Percentiles rank a stretch among this genome's conserved stretches.
Conservation (phyloP, 2,329 filamentous ascomycete species). For the Aureobasidium melanogenum region DNA sequence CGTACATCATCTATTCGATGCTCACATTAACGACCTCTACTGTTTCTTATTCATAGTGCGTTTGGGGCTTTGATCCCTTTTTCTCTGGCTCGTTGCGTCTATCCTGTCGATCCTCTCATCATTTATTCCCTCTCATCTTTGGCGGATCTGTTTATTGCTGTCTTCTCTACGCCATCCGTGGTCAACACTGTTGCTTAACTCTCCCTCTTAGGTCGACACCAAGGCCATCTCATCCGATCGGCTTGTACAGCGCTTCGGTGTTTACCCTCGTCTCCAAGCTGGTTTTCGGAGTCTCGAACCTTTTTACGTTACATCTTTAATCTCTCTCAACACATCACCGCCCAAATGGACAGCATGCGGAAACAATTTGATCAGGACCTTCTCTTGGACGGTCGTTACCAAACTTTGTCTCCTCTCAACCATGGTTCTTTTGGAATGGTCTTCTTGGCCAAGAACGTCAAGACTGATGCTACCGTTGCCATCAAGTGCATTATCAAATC, state of each 20-base stretch:
- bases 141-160: conserved; percentile 8
- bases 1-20: conserved; percentile 6
- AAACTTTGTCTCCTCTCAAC: conserved; percentile 88
- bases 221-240: not conserved
- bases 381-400: conserved; percentile 79
- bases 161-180: conserved; percentile 2
- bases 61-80: conserved; percentile 7
- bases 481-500: conserved; percentile 94
- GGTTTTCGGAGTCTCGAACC: conserved; percentile 6
- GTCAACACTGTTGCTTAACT: not conserved
- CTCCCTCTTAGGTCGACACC: not conserved
- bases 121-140: not conserved
- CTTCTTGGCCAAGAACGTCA: conserved; percentile 76
- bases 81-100: conserved; percentile 8
- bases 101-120: conserved; percentile 2
- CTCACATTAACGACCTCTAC: conserved; percentile 9
- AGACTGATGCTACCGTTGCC: conserved; percentile 72
- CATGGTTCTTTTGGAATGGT: conserved; percentile 99
- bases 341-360: conserved; percentile 72
- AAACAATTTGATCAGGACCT: conserved; percentile 71
- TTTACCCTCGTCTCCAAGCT: not conserved
- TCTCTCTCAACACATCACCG: not conserved
- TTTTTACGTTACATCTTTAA: conserved; percentile 4
- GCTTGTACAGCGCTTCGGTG: conserved; percentile 6
- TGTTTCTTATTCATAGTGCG: conserved; percentile 11